A percentile compares a stretch with the other conserved stretches of the same genome.
These are phyloP conservation scores for Talaromyces sp. DNA, from an alignment of 2,329 filamentous ascomycete species.

Conservation along the genomic window DNA sequence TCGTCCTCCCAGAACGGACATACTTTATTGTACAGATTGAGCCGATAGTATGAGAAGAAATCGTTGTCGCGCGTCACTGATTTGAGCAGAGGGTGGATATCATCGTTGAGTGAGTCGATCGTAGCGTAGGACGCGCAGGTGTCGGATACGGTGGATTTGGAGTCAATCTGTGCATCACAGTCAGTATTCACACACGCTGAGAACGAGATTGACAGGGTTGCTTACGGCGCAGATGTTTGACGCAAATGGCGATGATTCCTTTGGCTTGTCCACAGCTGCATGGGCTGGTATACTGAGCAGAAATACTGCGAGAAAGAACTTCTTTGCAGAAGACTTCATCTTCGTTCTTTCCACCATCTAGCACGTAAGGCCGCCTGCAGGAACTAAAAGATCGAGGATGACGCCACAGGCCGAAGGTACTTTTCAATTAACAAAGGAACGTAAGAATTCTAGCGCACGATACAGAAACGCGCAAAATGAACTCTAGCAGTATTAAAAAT, in stretches of 20 bases:
- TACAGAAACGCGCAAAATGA: neutral
- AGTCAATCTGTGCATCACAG: slow-evolving; percentile 65
- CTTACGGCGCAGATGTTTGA: slow-evolving; percentile 57
- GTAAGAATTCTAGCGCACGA: neutral
- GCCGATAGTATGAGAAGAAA: slow-evolving; percentile 95
- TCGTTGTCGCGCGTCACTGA: slow-evolving; percentile 84
- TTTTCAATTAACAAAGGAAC: neutral
- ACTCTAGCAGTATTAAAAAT: neutral
- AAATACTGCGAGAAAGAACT: slow-evolving; percentile 62
- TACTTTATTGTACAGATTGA: slow-evolving; percentile 90
- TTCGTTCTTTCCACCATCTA: neutral
- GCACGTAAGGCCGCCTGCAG: neutral
- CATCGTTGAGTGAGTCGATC: slow-evolving; percentile 77
- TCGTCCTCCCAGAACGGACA: slow-evolving; percentile 97
- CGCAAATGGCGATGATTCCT: slow-evolving; percentile 29
- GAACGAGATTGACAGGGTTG: slow-evolving; percentile 12
- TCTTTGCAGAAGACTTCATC: slow-evolving; percentile 53
- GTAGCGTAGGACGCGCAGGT: slow-evolving; percentile 91
- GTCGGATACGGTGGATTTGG: slow-evolving; percentile 83
- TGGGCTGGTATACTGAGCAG: slow-evolving; percentile 52
- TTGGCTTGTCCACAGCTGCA: slow-evolving; percentile 42
- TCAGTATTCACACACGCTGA: neutral
- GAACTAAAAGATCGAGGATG: slow-evolving; percentile 3
- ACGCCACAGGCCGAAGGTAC: neutral
- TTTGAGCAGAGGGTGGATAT: slow-evolving; percentile 71